A percentile compares a stretch with the other conserved stretches of the same genome.
phyloP scores from a whole-genome alignment of 176 grass and related monocot genomes.

The Phoenix roebelenii region DNA sequence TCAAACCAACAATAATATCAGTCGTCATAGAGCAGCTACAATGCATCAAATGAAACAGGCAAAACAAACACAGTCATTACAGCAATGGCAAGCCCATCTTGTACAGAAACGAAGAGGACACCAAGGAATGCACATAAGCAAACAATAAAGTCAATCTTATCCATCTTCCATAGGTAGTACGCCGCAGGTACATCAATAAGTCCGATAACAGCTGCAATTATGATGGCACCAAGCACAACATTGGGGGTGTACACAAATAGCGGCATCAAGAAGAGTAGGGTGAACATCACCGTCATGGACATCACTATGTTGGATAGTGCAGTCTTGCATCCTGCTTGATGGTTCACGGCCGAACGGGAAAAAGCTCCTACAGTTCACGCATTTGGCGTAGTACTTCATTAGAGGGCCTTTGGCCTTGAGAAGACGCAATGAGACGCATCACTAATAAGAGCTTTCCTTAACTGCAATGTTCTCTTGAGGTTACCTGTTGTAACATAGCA shows the following conservation, averaged over 20 bases:
- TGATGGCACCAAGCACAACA: slow-evolving; percentile 82
- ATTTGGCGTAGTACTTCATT: too few species aligned
- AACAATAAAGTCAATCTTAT: slow-evolving; percentile 89
- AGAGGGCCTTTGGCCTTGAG: too few species aligned
- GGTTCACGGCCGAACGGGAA: slow-evolving; percentile 90
- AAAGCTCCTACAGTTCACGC: slow-evolving; percentile 46
- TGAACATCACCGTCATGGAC: slow-evolving; percentile 86
- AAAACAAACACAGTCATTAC: slow-evolving; percentile 22
- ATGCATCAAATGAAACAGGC: too few species aligned
- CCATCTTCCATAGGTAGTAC: slow-evolving; percentile 88
- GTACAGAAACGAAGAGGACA: slow-evolving; percentile 86
- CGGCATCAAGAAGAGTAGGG: slow-evolving; percentile 82
- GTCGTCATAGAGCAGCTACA: too few species aligned
- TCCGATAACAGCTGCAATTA: slow-evolving; percentile 66
- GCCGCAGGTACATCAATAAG: slow-evolving; percentile 65
- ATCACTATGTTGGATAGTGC: slow-evolving; percentile 90
- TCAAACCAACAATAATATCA: too few species aligned
- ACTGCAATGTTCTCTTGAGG: too few species aligned
- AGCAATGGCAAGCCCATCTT: slow-evolving; percentile 82
- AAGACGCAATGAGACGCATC: too few species aligned
- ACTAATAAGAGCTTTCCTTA: too few species aligned
- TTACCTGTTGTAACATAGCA: slow-evolving; percentile 90
- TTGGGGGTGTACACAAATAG: slow-evolving; percentile 83
- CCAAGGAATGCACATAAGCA: slow-evolving; percentile 80
- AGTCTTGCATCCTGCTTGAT: slow-evolving; percentile 92